Evolutionary conservation across 176 grass and related monocot genomes (phyloP), one percentile per base, ranked within the genome.

Genomic region (Canna indica): DNA sequence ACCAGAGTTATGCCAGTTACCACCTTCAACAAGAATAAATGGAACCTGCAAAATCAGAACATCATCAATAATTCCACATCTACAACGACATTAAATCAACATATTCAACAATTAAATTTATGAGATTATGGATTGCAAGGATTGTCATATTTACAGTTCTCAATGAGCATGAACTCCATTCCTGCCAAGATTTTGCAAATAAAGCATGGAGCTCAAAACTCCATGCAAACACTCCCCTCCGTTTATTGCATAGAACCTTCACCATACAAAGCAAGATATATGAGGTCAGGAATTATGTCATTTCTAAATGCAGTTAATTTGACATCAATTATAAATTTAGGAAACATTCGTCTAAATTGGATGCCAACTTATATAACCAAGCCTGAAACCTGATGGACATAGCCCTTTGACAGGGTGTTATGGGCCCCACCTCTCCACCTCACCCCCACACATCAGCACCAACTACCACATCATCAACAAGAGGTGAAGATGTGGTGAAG

Each of bases 141-240:
- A n/a, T 13, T 7, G 30, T 66, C 45, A 64, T 72, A 64, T 38
- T 80, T 88, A 99, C 89, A 72, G 64, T 73, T 93, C 77, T 76
- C 70, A 74, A 88, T 46, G 76, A 86, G 30, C 74, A 84, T 54
- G 77, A 83, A 39, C 81, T 87, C 80, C 87, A 82, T 50, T 93
- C 86, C 77, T 93, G 93, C 82, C 81, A 84, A 48, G 89, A 82
- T 82, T 75, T 93, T 52, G 81, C 83, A 81, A 99, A 75, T 54
- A 99, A 61, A 28, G 86, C 80, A 78, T 93, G 94, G 36, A 99
- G 75, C 76, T 99, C 94, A 83, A 99, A 88, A 56, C 84, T 90
- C 94, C 86, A 93, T 46, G 80, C 82, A 81, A 99, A 87, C 36
- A 99, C 85, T 54, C 94, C 94, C 80, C 90, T 85, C 94, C 86